A percentile compares a stretch with the other conserved stretches of the same genome.
Evolutionary conservation across 2,329 filamentous ascomycete species (phyloP).

Genomic region (Zymoseptoria tritici): DNA sequence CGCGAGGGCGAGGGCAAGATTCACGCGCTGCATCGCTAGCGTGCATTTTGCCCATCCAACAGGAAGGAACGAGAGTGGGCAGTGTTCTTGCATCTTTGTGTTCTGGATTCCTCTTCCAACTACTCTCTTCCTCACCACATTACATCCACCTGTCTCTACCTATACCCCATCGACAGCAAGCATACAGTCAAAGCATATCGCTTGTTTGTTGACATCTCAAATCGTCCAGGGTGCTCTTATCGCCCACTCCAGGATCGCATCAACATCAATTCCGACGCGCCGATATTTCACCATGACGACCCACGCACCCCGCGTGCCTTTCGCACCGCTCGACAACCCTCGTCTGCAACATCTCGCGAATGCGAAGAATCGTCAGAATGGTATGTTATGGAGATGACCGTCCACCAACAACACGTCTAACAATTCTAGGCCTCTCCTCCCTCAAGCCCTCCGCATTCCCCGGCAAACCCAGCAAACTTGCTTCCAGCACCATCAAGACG

Average conservation of each 20-base stretch:
- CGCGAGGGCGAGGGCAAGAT: background rate
- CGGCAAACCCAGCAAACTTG: constrained; percentile 14
- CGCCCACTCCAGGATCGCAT: background rate
- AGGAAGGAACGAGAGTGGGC: background rate
- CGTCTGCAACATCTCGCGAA: constrained; percentile 66
- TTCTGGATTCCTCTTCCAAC: background rate
- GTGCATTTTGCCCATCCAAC: background rate
- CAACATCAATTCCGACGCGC: background rate
- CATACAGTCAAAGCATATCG: background rate
- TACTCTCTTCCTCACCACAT: background rate
- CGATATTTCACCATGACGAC: constrained; percentile 22
- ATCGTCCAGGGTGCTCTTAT: background rate
- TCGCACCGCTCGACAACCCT: constrained; percentile 62
- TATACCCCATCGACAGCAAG: background rate
- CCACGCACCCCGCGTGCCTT: constrained; percentile 55
- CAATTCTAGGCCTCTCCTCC: constrained; percentile 12
- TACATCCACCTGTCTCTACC: background rate
- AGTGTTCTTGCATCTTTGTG: background rate
- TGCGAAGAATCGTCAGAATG: constrained; percentile 68
- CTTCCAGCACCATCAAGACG: constrained; percentile 20
- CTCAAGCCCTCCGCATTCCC: constrained; percentile 19
- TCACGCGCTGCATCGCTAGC: background rate
- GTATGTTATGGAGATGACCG: constrained; percentile 30
- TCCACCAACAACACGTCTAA: background rate
- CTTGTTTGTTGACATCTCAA: background rate